Base-by-base conservation (phyloP, 2,329 filamentous ascomycete genomes). In the Thielaviopsis populi region DNA sequence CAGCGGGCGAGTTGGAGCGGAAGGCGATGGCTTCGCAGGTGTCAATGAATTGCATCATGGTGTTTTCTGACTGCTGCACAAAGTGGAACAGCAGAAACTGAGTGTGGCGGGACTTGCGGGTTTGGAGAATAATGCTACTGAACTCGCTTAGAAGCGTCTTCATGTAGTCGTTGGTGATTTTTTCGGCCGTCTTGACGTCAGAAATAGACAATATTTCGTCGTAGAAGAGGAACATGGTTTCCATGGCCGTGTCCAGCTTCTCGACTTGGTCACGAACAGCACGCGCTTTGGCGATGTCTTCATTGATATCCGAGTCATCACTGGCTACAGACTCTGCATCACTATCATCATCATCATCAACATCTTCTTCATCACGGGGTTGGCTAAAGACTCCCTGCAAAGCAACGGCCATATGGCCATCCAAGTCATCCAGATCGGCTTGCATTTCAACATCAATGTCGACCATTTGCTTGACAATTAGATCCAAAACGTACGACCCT, bases 11-110 rank as follows among this genome's bases (percentile, higher is more conserved):
- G 67, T 85, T 86, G 41, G 78, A 78, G 72, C 89, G 73, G 63
- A 76, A 76, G 1, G 75, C 74, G 48, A 66, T 66, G 11, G 64
- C 63, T 48, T 68, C 67, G 58, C 66, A 67, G 3, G 73, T 74
- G 27, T 73, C 72, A 43, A 77, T 76, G 68, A 92, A 87, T 27
- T 85, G 86, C 41, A 87, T 87, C 65, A 89, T 86, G 59, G 96
- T 83, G 54, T 82, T 80, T 37, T 88, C 85, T 8, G 89, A 88
- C 65, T 82, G 83, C 73, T 99, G 92, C 17, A 89, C 88, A 72
- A 95, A 96, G 74, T 96, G 92, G 75, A 99, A 99, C 61, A 97
- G 81, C 59, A 99, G 82, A 70, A 97, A 99, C 70, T 99, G 94
- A 0, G 91, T 91, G 73, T 97, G 92, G 41, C 94, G 86, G 27